Conservation (phyloP, 345 rosid genomes). For the Rhodomyrtus tomentosa region DNA sequence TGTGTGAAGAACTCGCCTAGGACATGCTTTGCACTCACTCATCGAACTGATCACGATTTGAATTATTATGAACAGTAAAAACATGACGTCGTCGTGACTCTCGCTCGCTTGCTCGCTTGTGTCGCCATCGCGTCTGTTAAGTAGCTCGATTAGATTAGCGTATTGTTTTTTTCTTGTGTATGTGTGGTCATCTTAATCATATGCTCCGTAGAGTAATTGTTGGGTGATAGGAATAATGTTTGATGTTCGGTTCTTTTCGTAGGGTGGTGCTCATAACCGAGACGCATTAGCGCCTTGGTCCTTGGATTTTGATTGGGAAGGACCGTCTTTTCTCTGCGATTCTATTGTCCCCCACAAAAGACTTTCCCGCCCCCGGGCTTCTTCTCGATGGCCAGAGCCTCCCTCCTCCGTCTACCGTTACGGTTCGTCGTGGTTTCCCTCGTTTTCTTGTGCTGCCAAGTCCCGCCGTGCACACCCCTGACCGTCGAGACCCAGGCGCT, state of each 20-base stretch:
- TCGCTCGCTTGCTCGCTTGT: background rate
- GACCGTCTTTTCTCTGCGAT: background rate
- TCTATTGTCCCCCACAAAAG: background rate
- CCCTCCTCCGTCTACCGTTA: background rate
- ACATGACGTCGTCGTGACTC: constrained; percentile 5
- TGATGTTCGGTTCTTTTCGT: background rate
- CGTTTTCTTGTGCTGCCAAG: constrained; percentile 6
- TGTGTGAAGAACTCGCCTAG: no score
- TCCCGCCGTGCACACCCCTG: constrained; percentile 27
- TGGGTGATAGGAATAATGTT: background rate
- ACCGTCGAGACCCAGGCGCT: constrained; percentile 44
- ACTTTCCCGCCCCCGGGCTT: background rate
- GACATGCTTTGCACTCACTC: background rate
- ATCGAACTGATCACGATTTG: background rate
- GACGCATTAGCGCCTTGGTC: background rate
- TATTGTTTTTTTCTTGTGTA: background rate
- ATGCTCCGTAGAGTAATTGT: background rate
- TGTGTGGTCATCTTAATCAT: background rate
- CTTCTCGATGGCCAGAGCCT: constrained; percentile 10
- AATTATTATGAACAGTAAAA: background rate
- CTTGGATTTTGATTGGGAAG: no score
- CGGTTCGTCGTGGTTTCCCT: background rate
- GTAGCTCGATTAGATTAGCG: background rate
- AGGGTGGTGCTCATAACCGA: background rate
- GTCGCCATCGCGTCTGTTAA: background rate